phyloP scores from a whole-genome alignment of 2,329 filamentous ascomycete genomes.

The Claviceps humidiphila region DNA sequence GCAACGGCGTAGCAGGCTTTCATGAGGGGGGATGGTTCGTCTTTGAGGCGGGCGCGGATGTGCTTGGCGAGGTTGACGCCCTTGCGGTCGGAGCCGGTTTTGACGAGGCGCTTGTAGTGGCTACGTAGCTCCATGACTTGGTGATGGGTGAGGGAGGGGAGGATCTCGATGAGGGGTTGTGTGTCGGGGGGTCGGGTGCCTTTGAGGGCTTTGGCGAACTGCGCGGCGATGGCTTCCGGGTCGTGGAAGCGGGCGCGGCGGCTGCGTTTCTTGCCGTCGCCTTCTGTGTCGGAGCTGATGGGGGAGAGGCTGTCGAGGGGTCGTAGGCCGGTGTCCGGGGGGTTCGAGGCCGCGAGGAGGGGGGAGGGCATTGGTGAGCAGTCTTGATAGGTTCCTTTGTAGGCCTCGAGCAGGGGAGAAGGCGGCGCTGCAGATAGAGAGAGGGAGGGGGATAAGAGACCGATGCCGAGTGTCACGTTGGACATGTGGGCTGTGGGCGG shows the following conservation, averaged over 20 bases:
- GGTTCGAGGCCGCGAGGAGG: constrained; percentile 39
- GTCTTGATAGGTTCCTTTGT: constrained; percentile 86
- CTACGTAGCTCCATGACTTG: constrained; percentile 75
- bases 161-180: constrained; percentile 63
- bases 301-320: constrained; percentile 39
- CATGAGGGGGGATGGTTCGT: constrained; percentile 62
- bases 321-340: constrained; percentile 34
- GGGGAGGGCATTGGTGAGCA: constrained; percentile 91
- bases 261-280: constrained; percentile 31
- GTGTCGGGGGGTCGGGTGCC: constrained; percentile 53
- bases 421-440: constrained; percentile 50
- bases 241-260: constrained; percentile 72
- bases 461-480: constrained; percentile 35
- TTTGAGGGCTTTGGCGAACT: constrained; percentile 62
- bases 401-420: constrained; percentile 81
- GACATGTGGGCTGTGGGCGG: constrained; percentile 39
- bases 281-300: constrained; percentile 31
- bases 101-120: constrained; percentile 85
- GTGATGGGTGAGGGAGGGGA: constrained; percentile 73
- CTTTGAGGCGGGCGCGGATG: constrained; percentile 63
- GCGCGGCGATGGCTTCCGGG: constrained; percentile 62
- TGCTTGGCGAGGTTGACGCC: constrained; percentile 80
- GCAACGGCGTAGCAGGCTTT: constrained; percentile 87
- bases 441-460: constrained; percentile 23
- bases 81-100: constrained; percentile 57